Evolutionary conservation across 345 rosid species (phyloP), one percentile per base, ranked within the genome.

Genomic region (Luvunga scandens): DNA sequence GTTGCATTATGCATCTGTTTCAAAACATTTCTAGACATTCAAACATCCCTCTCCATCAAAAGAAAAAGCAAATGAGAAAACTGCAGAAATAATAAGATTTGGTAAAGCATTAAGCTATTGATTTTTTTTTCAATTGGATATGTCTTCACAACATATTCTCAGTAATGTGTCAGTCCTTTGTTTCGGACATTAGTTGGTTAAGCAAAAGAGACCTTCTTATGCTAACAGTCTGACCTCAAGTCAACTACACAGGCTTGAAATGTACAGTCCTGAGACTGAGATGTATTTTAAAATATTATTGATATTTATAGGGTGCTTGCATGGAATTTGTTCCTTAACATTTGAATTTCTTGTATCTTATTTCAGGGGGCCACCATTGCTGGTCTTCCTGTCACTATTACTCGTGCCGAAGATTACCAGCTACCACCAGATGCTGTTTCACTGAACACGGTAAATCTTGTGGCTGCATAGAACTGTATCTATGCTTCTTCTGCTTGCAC

Each of bases 371-470:
- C 88, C 45, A 81, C 80, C 22, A 76, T 86, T 19, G 83, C 66
- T 6, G 83, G 74, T 80, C 86, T 73, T 79, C 69, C 83, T 56
- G 85, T 88, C 21, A 80, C 75, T 27, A 81, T 88, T 60, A 55
- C 81, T 6, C 81, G 81, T 1, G 88, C 56, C 50, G 82, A 86
- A 31, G 86, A 86, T 80, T 86, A 88, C 75, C 82, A 78, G 68
- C 84, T 83, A 45, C 91, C 89, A 3, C 87, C 85, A 7, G 84
- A 81, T 30, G 89, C 85, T 28, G 42, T 71, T 10, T 30, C 77
- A 38, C 69, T 69, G 21, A 70, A 75, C 28, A 61, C 27, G 77
- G 91, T 86, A 84, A 36, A 39, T 53, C 30, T 55, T 66, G 55
- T 53, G 59, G 38, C 63, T 66, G 28, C 27, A 31, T 10, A 28